Evolutionary conservation across 164 flowering plant genomes (phyloP).

Genomic region (Aristolochia contorta): DNA sequence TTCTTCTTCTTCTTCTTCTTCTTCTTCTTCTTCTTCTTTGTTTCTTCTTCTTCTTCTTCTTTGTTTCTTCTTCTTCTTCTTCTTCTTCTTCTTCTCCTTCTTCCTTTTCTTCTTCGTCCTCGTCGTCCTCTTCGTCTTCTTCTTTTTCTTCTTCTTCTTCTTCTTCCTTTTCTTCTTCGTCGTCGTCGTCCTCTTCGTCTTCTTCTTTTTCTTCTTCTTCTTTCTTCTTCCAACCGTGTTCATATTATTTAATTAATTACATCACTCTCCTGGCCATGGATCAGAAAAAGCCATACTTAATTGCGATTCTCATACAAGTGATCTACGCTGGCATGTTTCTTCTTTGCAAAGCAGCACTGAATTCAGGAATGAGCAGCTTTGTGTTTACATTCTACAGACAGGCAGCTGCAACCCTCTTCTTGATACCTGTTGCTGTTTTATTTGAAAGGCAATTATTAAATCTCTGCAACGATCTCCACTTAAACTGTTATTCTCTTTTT

Average conservation of each 20-base stretch:
- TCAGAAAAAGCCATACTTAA: slow-evolving; percentile 13
- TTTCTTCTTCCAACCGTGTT: too few relatives aligned
- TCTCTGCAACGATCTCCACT: neutral
- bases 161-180: too few relatives aligned
- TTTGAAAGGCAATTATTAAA: slow-evolving; percentile 6
- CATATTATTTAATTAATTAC: neutral
- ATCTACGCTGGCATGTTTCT: slow-evolving; percentile 20
- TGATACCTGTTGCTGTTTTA: slow-evolving; percentile 9
- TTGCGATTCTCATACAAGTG: slow-evolving; percentile 10
- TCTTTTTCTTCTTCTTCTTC: too few relatives aligned
- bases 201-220: too few relatives aligned
- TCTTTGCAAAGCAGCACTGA: slow-evolving; percentile 17
- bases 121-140: too few relatives aligned
- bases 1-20: too few relatives aligned
- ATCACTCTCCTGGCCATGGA: slow-evolving; percentile 4
- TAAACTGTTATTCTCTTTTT: neutral
- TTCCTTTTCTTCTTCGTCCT: too few relatives aligned
- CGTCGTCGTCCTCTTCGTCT: too few relatives aligned
- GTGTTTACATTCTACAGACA: slow-evolving; percentile 19
- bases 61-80: too few relatives aligned
- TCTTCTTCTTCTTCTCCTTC: too few relatives aligned
- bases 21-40: too few relatives aligned
- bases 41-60: too few relatives aligned
- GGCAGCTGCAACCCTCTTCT: slow-evolving; percentile 11
- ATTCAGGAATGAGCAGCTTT: slow-evolving; percentile 14